These are phyloP conservation scores for Lodderomyces metapsilosis DNA, from an alignment of 1,139 yeast genomes.

Conservation along the genomic window DNA sequence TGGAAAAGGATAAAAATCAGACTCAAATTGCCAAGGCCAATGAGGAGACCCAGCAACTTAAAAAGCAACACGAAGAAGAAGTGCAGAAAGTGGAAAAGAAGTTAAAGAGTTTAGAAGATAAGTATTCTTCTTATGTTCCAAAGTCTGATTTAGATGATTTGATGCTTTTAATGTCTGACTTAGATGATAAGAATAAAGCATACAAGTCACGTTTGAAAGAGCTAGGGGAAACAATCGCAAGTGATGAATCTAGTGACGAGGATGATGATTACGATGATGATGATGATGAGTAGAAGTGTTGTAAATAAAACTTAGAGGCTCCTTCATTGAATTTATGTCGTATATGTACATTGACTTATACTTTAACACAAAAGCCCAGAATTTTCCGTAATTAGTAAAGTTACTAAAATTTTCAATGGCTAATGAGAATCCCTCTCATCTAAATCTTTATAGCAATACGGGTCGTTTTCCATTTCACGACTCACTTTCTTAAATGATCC, in stretches of 20 bases:
- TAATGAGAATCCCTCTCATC: background rate
- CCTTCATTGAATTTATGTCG: background rate
- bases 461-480: background rate
- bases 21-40: constrained; percentile 6
- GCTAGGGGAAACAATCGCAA: constrained; percentile 49
- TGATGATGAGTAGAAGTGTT: too few relatives aligned
- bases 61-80: background rate
- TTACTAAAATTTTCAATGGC: background rate
- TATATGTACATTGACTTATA: background rate
- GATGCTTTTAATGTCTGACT: constrained; percentile 68
- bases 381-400: too few relatives aligned
- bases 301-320: too few relatives aligned
- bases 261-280: constrained; percentile 34
- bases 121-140: constrained; percentile 39
- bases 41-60: constrained; percentile 4
- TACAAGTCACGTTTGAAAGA: constrained; percentile 54
- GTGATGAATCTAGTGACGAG: constrained; percentile 44
- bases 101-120: constrained; percentile 14
- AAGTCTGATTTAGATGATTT: constrained; percentile 72
- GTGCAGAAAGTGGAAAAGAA: constrained; percentile 9
- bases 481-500: constrained; percentile 38
- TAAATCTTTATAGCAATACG: background rate
- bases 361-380: background rate
- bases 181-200: constrained; percentile 64
- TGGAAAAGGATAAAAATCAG: constrained; percentile 7